Conservation (phyloP, 352 stramenopile species). For the Pilasporangium apinafurcum region DNA sequence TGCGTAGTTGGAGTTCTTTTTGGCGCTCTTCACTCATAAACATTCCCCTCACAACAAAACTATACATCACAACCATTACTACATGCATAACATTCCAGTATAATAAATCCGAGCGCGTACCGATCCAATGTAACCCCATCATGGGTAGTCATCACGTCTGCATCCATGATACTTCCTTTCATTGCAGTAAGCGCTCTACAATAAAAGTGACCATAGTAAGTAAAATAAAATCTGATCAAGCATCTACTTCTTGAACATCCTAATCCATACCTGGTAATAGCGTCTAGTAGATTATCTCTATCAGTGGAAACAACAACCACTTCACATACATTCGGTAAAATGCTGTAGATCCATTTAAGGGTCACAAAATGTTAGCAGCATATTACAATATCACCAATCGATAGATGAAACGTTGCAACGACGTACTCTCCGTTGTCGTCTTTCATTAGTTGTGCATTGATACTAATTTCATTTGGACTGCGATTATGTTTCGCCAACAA, state of each 20-base stretch:
- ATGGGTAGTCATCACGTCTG: slow-evolving; percentile 81
- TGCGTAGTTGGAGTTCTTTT: slow-evolving; percentile 52
- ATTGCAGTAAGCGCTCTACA: slow-evolving; percentile 61
- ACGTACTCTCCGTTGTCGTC: slow-evolving; percentile 83
- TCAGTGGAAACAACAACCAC: slow-evolving; percentile 77
- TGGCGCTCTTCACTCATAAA: slow-evolving; percentile 83
- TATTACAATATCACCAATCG: not conserved
- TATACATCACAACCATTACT: slow-evolving; percentile 6
- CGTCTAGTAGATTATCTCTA: slow-evolving; percentile 73
- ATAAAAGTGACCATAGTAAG: not conserved
- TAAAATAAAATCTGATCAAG: not conserved
- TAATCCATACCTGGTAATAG: slow-evolving; percentile 43
- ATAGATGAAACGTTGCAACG: not conserved
- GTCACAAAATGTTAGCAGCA: not conserved
- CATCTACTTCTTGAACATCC: not conserved
- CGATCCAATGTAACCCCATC: slow-evolving; percentile 71
- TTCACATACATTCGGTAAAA: slow-evolving; percentile 73
- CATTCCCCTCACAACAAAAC: slow-evolving; percentile 74
- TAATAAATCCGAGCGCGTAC: slow-evolving; percentile 5
- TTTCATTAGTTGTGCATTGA: slow-evolving; percentile 81
- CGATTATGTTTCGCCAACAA: slow-evolving; percentile 77
- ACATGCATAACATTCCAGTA: not conserved
- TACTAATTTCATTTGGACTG: slow-evolving; percentile 71
- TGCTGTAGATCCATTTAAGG: slow-evolving; percentile 18
- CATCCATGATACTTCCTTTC: slow-evolving; percentile 84